Evolutionary conservation across 75 land plant species (phyloP).

Genomic region (Azolla pinnata): DNA sequence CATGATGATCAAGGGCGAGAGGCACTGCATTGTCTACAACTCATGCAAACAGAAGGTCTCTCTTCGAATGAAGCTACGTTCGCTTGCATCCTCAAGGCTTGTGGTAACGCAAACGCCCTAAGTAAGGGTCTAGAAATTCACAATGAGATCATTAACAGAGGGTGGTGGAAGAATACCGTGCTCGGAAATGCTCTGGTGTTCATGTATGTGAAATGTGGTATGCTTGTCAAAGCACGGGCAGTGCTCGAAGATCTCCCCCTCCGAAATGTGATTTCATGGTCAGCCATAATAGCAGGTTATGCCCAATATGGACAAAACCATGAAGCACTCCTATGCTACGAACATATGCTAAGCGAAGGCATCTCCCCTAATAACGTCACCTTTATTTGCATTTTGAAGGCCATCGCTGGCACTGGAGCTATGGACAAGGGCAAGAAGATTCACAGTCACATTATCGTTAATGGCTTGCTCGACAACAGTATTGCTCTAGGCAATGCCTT

Average conservation of each 20-base stretch:
- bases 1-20: slow-evolving; percentile 28
- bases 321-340: no score
- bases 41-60: slow-evolving; percentile 26
- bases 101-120: not conserved
- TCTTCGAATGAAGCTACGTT: slow-evolving; percentile 30
- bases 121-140: slow-evolving; percentile 8
- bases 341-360: no score
- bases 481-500: no score
- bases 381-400: no score
- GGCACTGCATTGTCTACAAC: slow-evolving; percentile 19
- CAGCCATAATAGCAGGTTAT: slow-evolving; percentile 6
- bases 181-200: slow-evolving; percentile 4
- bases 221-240: not conserved
- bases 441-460: no score
- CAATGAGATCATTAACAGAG: not conserved
- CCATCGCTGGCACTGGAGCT: no score
- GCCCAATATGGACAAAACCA: no score
- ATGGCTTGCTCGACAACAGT: no score
- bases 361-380: no score
- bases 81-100: slow-evolving; percentile 11
- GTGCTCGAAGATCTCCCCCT: slow-evolving; percentile 4
- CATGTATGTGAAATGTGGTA: slow-evolving; percentile 14
- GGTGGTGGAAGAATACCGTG: not conserved
- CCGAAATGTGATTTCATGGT: slow-evolving; percentile 5
- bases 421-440: no score